Evolutionary conservation across 345 rosid species (phyloP).

Genomic region (Linum usitatissimum): DNA sequence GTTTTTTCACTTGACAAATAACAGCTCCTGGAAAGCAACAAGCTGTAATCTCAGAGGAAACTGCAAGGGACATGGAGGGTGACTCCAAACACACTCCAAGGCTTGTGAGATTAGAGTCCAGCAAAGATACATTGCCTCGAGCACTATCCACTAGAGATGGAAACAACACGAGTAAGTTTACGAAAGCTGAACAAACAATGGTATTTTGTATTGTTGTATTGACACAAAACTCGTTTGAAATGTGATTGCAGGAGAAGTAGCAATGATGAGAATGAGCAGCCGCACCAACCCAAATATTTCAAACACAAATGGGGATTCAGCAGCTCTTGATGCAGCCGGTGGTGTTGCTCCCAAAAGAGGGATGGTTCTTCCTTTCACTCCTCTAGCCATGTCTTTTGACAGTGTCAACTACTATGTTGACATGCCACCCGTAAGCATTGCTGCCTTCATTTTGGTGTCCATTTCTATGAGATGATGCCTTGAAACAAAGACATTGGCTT

Average conservation of each 20-base stretch:
- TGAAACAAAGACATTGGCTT: too few species aligned
- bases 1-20: constrained; percentile 1
- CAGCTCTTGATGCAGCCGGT: constrained; percentile 22
- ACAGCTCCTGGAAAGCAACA: constrained; percentile 62
- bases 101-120: constrained; percentile 16
- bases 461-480: too few species aligned
- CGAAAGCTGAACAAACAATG: constrained; percentile 1
- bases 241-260: constrained; percentile 36
- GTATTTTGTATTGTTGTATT: not conserved
- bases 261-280: constrained; percentile 23
- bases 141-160: constrained; percentile 31
- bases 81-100: constrained; percentile 24
- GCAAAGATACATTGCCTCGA: constrained; percentile 18
- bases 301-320: too few species aligned
- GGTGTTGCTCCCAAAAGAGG: constrained; percentile 48
- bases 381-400: constrained; percentile 68
- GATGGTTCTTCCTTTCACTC: constrained; percentile 75
- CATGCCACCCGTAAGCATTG: constrained; percentile 56
- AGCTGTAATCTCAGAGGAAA: constrained; percentile 50
- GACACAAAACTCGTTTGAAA: too few species aligned
- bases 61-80: constrained; percentile 26
- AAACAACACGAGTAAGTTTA: constrained; percentile 42
- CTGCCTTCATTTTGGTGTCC: too few species aligned
- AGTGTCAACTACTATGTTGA: constrained; percentile 56
- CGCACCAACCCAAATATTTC: constrained; percentile 12